These are phyloP conservation scores for Elongisporangium undulatum DNA, from an alignment of 352 stramenopile species.

Conservation along the genomic window DNA sequence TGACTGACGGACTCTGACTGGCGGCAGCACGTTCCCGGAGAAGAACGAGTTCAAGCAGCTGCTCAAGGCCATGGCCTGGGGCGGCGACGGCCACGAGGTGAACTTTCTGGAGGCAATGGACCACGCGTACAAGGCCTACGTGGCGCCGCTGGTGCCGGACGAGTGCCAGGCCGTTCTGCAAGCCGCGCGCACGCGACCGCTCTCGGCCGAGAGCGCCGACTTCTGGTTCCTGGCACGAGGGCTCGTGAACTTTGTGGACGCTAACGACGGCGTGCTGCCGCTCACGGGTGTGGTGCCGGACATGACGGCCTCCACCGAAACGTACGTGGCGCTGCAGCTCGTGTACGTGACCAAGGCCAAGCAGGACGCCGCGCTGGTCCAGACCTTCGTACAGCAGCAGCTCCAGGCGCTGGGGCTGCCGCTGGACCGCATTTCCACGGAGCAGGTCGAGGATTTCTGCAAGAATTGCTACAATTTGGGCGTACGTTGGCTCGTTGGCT, in stretches of 20 bases:
- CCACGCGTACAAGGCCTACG: conserved; percentile 93
- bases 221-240: conserved; percentile 83
- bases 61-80: conserved; percentile 57
- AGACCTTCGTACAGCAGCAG: conserved; percentile 24
- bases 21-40: conserved; percentile 61
- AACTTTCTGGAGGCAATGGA: conserved; percentile 95
- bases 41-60: conserved; percentile 89
- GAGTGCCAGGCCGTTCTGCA: conserved; percentile 71
- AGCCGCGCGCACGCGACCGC: conserved; percentile 22
- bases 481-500: conserved; percentile 23
- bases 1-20: background rate
- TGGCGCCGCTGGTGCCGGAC: conserved; percentile 64
- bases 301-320: conserved; percentile 95
- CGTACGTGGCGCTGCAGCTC: conserved; percentile 93
- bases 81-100: conserved; percentile 74
- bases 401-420: conserved; percentile 23
- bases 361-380: conserved; percentile 47
- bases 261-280: conserved; percentile 61
- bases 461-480: conserved; percentile 90
- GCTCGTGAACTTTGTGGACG: conserved; percentile 73
- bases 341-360: conserved; percentile 92
- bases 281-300: conserved; percentile 94
- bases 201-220: conserved; percentile 38
- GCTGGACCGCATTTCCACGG: conserved; percentile 31
- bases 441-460: conserved; percentile 89